Evolutionary conservation across 495 filamentous ascomycete genomes (phyloP).

Genomic region (Penicillium roqueforti): DNA sequence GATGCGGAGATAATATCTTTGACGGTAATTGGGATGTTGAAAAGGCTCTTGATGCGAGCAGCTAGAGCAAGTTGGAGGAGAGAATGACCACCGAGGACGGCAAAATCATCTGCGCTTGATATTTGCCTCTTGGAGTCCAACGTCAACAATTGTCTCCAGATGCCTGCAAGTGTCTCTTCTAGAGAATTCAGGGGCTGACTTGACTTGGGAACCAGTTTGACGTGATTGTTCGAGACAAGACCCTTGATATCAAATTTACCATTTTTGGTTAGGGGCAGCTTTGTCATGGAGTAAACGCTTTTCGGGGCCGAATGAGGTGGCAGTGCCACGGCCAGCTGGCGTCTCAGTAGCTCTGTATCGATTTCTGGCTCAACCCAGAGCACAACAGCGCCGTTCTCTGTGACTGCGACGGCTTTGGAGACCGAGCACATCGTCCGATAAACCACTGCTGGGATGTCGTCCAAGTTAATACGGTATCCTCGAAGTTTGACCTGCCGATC

Average conservation of each 20-base stretch:
- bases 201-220: not conserved
- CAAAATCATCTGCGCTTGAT: slow-evolving; percentile 14
- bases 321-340: slow-evolving; percentile 2
- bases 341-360: slow-evolving; percentile 6
- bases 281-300: slow-evolving; percentile 14
- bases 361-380: slow-evolving; percentile 20
- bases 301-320: slow-evolving; percentile 21
- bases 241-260: slow-evolving; percentile 23
- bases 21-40: no score
- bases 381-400: slow-evolving; percentile 12
- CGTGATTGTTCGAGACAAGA: slow-evolving; percentile 3
- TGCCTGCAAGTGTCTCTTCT: not conserved
- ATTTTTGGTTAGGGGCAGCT: slow-evolving; percentile 18
- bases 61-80: slow-evolving; percentile 16
- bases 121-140: slow-evolving; percentile 3
- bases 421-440: slow-evolving; percentile 3
- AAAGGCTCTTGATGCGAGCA: not conserved
- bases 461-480: slow-evolving; percentile 27
- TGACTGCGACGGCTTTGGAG: not conserved
- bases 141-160: slow-evolving; percentile 6
- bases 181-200: not conserved
- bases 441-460: slow-evolving; percentile 17
- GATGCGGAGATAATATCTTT: no score
- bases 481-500: slow-evolving; percentile 30
- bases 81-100: slow-evolving; percentile 22